A percentile compares a stretch with the other conserved stretches of the same genome.
Conservation (phyloP, 2,329 filamentous ascomycete genomes). For the Penicillium sp. region DNA sequence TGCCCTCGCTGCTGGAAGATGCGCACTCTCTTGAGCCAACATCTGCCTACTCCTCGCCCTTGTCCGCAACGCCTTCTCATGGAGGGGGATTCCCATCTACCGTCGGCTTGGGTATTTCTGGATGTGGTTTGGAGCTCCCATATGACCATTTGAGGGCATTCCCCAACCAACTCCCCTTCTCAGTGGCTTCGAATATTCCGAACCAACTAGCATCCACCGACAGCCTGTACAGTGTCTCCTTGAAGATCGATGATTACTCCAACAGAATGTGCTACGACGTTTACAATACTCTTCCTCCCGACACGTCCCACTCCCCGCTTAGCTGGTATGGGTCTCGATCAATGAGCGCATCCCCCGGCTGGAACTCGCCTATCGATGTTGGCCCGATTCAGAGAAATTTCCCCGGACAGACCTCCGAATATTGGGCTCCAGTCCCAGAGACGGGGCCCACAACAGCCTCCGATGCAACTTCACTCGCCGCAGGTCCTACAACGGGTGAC, state of each 20-base stretch:
- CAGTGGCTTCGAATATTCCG: slow-evolving; percentile 24
- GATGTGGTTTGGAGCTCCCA: slow-evolving; percentile 24
- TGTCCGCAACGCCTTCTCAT: slow-evolving; percentile 17
- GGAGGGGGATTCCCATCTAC: slow-evolving; percentile 15
- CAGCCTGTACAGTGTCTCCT: slow-evolving; percentile 20
- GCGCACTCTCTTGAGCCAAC: slow-evolving; percentile 17
- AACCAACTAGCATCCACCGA: slow-evolving; percentile 21
- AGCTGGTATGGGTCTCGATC: slow-evolving; percentile 24
- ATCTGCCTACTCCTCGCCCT: slow-evolving; percentile 25
- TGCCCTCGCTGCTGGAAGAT: slow-evolving; percentile 14
- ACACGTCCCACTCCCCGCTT: slow-evolving; percentile 25
- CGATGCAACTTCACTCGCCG: slow-evolving; percentile 8
- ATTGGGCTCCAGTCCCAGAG: slow-evolving; percentile 29
- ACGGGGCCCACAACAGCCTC: slow-evolving; percentile 22
- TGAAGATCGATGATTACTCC: slow-evolving; percentile 23
- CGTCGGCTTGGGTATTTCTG: slow-evolving; percentile 34
- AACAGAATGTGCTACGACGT: slow-evolving; percentile 23
- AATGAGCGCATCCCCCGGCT: slow-evolving; percentile 27
- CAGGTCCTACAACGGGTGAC: slow-evolving; percentile 13
- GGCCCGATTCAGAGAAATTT: slow-evolving; percentile 12
- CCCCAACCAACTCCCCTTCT: slow-evolving; percentile 18
- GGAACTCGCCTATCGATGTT: slow-evolving; percentile 22
- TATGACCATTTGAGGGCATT: slow-evolving; percentile 23
- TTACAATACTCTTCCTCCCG: slow-evolving; percentile 22
- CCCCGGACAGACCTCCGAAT: slow-evolving; percentile 13